Percentiles rank a stretch among this genome's conserved stretches.
These are phyloP conservation scores for Pseudogymnoascus sp. DNA, from an alignment of 2,329 filamentous ascomycete genomes.

Conservation along the genomic window DNA sequence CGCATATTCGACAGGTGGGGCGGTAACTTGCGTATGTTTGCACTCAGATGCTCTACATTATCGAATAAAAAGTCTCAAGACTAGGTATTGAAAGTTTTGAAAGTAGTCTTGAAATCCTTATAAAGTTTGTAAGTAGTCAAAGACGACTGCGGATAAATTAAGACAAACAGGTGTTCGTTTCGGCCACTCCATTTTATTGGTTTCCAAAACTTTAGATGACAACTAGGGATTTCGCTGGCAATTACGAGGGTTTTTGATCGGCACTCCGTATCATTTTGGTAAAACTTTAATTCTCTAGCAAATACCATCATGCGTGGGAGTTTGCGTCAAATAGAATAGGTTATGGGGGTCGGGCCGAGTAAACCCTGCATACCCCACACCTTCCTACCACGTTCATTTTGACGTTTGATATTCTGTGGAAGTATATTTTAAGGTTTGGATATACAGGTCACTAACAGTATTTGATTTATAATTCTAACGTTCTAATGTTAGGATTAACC, in stretches of 20 bases:
- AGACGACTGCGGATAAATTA: background rate
- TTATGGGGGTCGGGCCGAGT: background rate
- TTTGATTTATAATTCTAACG: background rate
- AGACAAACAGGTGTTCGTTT: background rate
- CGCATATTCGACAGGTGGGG: background rate
- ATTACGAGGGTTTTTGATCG: background rate
- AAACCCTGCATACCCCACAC: conserved; percentile 1
- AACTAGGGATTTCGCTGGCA: background rate
- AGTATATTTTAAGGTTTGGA: background rate
- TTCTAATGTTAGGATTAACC: background rate
- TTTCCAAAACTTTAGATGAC: background rate
- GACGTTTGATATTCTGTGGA: background rate
- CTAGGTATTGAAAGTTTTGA: background rate
- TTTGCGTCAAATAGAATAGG: background rate
- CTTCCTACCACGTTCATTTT: background rate
- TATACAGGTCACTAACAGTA: background rate
- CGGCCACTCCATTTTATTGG: background rate
- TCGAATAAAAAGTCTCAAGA: background rate
- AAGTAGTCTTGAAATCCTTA: too few relatives aligned
- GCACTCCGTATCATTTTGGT: background rate
- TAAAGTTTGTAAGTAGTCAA: background rate
- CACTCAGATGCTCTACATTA: background rate
- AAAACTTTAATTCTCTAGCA: background rate
- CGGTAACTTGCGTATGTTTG: background rate
- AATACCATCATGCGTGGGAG: background rate